These are phyloP conservation scores for Puccinellia tenuiflora DNA, from an alignment of 176 grass and related monocot species.

Conservation along the genomic window DNA sequence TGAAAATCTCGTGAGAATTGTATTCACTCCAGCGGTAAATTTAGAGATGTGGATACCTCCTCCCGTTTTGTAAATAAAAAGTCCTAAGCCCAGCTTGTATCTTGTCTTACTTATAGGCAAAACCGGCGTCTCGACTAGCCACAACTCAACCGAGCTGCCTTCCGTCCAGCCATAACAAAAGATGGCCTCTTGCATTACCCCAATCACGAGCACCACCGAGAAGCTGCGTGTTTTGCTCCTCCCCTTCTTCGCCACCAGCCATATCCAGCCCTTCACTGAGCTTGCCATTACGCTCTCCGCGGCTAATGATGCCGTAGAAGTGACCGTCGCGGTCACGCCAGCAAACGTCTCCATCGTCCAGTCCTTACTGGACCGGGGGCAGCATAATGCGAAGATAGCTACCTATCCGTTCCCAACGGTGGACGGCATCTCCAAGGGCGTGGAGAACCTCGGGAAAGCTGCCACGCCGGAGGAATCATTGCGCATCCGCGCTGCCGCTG, in stretches of 20 bases:
- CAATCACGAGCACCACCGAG: too few relatives aligned
- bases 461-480: not conserved
- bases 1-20: too few relatives aligned
- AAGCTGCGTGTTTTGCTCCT: not conserved
- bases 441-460: not conserved
- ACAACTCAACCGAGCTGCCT: too few relatives aligned
- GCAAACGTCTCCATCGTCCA: not conserved
- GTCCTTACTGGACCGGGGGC: not conserved
- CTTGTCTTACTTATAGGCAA: too few relatives aligned
- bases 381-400: not conserved
- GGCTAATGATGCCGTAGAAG: not conserved
- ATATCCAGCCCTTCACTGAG: not conserved
- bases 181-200: too few relatives aligned
- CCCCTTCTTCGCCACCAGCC: not conserved
- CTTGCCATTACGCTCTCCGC: not conserved
- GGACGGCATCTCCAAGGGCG: not conserved
- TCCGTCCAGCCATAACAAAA: too few relatives aligned
- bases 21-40: too few relatives aligned
- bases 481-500: not conserved
- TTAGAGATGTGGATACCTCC: too few relatives aligned
- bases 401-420: not conserved
- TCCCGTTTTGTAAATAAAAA: too few relatives aligned
- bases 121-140: too few relatives aligned
- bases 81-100: too few relatives aligned
- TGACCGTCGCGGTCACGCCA: not conserved